Base-by-base conservation (phyloP, 371 early-diverging fungal species). In the Zopfochytrium polystomum region DNA sequence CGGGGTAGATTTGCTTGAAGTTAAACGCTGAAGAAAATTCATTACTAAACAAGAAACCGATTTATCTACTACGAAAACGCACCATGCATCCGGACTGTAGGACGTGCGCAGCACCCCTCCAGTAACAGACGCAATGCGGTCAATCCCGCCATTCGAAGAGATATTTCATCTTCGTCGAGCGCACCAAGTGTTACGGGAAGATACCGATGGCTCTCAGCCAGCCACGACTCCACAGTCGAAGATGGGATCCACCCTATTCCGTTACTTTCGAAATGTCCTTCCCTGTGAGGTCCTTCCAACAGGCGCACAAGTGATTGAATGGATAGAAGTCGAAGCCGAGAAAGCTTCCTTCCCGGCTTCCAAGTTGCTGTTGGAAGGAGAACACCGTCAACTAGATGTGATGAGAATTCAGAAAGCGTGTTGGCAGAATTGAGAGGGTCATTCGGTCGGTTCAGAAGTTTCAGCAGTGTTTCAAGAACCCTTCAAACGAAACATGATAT, bases 1-100 rank as follows among this genome's bases (percentile, higher is more conserved):
- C 81, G 1, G 68, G 74, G 55, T 79, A 80, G 2, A 79, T 25
- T n/a, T 51, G 67, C 46, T 77, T 77, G 62, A 73, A 65, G 3
- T 42, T 13, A 18, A 58, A 38, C 1, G 68, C 75, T 76, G 64
- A 47, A 22, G 45, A n/a, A 25, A n/a, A n/a, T n/a, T n/a, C n/a
- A n/a, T n/a, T n/a, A n/a, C n/a, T n/a, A n/a, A n/a, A n/a, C n/a
- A n/a, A 42, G 9, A 3, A 3, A 59, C 23, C 33, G 34, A 33
- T 34, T 29, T 1, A 30, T 27, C 2, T 31, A 35, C 55, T 15
- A 1, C 11, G 46, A 25, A 20, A 27, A 56, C 45, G 7, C 9
- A 67, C 66, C 63, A 1, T 35, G 3, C 5, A 66, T 50, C 6
- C 2, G 25, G 51, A 69, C 65, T 31, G 52, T 62, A 45, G n/a